These are phyloP conservation scores for Glarea lozoyensis DNA, from an alignment of 495 filamentous ascomycete genomes.

Conservation along the genomic window DNA sequence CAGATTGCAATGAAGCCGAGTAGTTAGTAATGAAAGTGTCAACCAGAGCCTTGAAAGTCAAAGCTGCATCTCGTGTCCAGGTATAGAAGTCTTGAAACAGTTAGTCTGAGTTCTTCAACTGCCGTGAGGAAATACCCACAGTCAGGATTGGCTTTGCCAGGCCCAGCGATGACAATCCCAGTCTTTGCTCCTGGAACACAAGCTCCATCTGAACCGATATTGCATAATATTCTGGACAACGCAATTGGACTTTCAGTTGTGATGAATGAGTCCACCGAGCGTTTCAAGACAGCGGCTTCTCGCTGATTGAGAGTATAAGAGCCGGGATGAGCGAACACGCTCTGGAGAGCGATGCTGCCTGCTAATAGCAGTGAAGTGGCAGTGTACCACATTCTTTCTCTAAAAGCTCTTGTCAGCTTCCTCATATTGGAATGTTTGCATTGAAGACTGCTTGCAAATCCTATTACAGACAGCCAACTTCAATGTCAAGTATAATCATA, in stretches of 20 bases:
- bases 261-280: constrained; percentile 44
- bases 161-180: constrained; percentile 47
- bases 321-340: constrained; percentile 33
- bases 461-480: no score
- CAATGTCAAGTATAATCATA: no score
- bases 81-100: constrained; percentile 45
- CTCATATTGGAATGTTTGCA: no score
- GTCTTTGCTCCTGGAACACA: constrained; percentile 35
- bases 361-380: constrained; percentile 36
- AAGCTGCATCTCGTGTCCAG: constrained; percentile 52
- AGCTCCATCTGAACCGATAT: constrained; percentile 46
- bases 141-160: constrained; percentile 41
- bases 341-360: constrained; percentile 37
- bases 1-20: constrained; percentile 28
- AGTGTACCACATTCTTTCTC: constrained; percentile 33
- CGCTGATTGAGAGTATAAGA: constrained; percentile 22
- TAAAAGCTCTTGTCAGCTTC: no score
- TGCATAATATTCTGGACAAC: constrained; percentile 44
- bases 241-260: constrained; percentile 29
- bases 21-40: constrained; percentile 36
- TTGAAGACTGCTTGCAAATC: no score
- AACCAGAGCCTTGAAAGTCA: constrained; percentile 45
- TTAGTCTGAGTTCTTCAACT: not conserved
- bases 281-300: constrained; percentile 31
- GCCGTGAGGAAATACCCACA: constrained; percentile 28